Evolutionary conservation across 2,329 filamentous ascomycete genomes (phyloP).

Genomic region (Cercospora nicotianae): DNA sequence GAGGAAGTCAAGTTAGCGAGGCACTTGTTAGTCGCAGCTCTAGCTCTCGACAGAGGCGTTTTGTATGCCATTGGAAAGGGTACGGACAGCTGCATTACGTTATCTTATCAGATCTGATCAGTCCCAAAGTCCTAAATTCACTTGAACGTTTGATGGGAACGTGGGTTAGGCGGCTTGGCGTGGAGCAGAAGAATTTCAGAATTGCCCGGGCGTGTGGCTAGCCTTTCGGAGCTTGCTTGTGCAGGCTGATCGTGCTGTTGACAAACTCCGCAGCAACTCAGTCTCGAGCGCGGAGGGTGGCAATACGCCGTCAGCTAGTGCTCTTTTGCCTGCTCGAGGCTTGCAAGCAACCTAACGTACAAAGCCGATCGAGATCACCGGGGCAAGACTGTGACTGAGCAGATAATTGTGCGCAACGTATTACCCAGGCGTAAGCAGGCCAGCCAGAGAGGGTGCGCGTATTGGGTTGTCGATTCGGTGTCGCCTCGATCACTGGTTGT

Average conservation of each 20-base stretch:
- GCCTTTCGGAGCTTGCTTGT: neutral
- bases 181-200: neutral
- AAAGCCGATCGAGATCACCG: neutral
- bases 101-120: conserved; percentile 5
- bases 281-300: neutral
- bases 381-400: neutral
- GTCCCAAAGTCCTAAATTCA: neutral
- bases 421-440: too few species aligned
- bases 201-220: neutral
- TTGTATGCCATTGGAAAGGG: neutral
- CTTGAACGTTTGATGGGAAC: neutral
- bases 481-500: too few species aligned
- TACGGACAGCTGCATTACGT: neutral
- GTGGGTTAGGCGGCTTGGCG: neutral
- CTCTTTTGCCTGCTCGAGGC: neutral
- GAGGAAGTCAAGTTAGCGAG: neutral
- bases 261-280: too few species aligned
- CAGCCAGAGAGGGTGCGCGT: neutral
- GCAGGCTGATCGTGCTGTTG: too few species aligned
- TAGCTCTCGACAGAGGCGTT: neutral
- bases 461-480: too few species aligned
- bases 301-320: neutral
- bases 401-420: neutral
- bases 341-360: too few species aligned
- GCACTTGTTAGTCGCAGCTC: neutral